Percentiles rank a stretch among this genome's conserved stretches.
Evolutionary conservation across 2,329 filamentous ascomycete genomes (phyloP).

Genomic region (Epichloe baconii): DNA sequence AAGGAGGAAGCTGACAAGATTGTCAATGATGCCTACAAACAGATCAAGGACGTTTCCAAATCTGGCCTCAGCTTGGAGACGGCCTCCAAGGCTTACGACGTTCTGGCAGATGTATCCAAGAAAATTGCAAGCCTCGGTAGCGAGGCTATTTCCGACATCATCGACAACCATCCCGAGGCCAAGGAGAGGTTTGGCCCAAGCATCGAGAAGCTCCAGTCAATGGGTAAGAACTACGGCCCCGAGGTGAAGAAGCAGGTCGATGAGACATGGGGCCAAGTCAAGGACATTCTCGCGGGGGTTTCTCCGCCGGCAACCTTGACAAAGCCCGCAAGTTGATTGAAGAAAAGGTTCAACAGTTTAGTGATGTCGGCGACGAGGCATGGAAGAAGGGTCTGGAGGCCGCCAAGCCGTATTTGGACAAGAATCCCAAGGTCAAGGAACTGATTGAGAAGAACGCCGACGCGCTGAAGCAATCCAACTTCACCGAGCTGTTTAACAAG

Average conservation of each 20-base stretch:
- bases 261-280: conserved; percentile 54
- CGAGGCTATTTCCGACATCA: conserved; percentile 49
- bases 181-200: conserved; percentile 60
- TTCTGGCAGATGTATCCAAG: conserved; percentile 48
- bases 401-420: conserved; percentile 59
- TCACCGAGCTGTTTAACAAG: conserved; percentile 48
- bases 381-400: conserved; percentile 61
- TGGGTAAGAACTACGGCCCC: conserved; percentile 58
- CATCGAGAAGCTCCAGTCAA: conserved; percentile 54
- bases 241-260: conserved; percentile 67
- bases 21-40: conserved; percentile 51
- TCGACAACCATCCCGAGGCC: conserved; percentile 60
- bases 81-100: conserved; percentile 45
- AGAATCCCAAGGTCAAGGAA: conserved; percentile 64
- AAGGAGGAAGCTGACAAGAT: conserved; percentile 57
- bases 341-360: conserved; percentile 55
- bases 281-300: conserved; percentile 49
- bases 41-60: conserved; percentile 49
- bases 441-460: conserved; percentile 59
- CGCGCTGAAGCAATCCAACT: conserved; percentile 52
- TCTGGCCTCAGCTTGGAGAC: conserved; percentile 49
- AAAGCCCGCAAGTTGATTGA: conserved; percentile 51
- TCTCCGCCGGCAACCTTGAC: conserved; percentile 37
- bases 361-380: conserved; percentile 55
- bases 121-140: conserved; percentile 48